Conservation (phyloP, 2,329 filamentous ascomycete species). For the Falciphora oryzae region DNA sequence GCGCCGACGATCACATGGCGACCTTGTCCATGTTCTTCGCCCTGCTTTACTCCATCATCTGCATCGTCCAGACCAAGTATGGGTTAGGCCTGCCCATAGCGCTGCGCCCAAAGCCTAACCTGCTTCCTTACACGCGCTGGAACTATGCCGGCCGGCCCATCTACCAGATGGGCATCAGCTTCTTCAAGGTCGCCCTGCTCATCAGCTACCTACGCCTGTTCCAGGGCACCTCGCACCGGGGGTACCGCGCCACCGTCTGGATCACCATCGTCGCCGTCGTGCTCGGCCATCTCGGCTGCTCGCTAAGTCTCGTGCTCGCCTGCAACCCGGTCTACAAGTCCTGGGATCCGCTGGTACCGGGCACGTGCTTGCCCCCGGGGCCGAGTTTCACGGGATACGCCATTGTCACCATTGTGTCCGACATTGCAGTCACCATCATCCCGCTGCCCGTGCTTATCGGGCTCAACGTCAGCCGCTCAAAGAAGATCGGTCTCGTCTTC, state of each 20-base stretch:
- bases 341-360: slow-evolving; percentile 35
- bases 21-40: slow-evolving; percentile 37
- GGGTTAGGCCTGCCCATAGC: slow-evolving; percentile 43
- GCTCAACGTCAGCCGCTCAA: slow-evolving; percentile 40
- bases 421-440: slow-evolving; percentile 42
- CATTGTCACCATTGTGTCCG: slow-evolving; percentile 44
- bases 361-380: slow-evolving; percentile 39
- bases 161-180: slow-evolving; percentile 49
- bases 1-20: slow-evolving; percentile 40
- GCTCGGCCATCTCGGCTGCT: slow-evolving; percentile 40
- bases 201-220: slow-evolving; percentile 48
- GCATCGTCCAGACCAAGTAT: slow-evolving; percentile 47
- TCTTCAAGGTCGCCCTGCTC: slow-evolving; percentile 49
- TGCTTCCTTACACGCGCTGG: slow-evolving; percentile 39
- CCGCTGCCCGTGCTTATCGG: slow-evolving; percentile 44
- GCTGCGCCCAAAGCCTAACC: slow-evolving; percentile 36
- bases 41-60: slow-evolving; percentile 42
- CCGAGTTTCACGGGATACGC: slow-evolving; percentile 47
- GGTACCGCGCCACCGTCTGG: slow-evolving; percentile 40
- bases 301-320: slow-evolving; percentile 43
- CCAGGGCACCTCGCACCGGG: slow-evolving; percentile 38
- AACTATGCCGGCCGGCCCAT: slow-evolving; percentile 49
- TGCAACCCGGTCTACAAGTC: slow-evolving; percentile 42
- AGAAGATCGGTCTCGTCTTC: slow-evolving; percentile 44
- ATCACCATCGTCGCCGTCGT: slow-evolving; percentile 36